Percentiles rank a stretch among this genome's conserved stretches.
phyloP scores from a whole-genome alignment of 306 rosid species.

The Inga laurina region DNA sequence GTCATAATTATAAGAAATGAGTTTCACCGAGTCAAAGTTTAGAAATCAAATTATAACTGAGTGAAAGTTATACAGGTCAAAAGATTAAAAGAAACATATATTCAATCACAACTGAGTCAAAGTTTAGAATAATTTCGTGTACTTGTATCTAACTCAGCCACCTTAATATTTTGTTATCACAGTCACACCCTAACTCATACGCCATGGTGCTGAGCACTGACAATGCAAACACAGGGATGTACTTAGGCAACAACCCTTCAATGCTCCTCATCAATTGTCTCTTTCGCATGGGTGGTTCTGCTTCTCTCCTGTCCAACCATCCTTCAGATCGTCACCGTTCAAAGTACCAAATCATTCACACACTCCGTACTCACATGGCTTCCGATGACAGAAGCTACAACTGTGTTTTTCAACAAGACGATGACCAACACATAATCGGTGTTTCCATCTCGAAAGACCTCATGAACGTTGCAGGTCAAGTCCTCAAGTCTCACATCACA shows the following conservation, averaged over 20 bases:
- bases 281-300: slow-evolving; percentile 34
- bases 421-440: slow-evolving; percentile 9
- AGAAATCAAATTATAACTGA: too few relatives aligned
- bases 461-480: not conserved
- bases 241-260: slow-evolving; percentile 31
- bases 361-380: slow-evolving; percentile 12
- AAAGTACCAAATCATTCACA: slow-evolving; percentile 30
- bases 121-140: not conserved
- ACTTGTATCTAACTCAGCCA: not conserved
- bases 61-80: too few relatives aligned
- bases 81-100: too few relatives aligned
- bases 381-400: slow-evolving; percentile 18
- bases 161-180: too few relatives aligned
- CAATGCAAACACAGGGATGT: not conserved
- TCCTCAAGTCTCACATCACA: slow-evolving; percentile 20
- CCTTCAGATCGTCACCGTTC: not conserved
- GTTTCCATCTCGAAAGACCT: slow-evolving; percentile 23
- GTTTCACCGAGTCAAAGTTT: too few relatives aligned
- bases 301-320: slow-evolving; percentile 26
- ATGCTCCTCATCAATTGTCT: slow-evolving; percentile 34
- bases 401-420: slow-evolving; percentile 25
- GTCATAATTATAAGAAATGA: too few relatives aligned
- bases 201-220: slow-evolving; percentile 31
- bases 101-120: too few relatives aligned
- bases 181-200: slow-evolving; percentile 30